Base-by-base conservation (phyloP, 164 flowering plant genomes). In the Dillenia suffruticosa region DNA sequence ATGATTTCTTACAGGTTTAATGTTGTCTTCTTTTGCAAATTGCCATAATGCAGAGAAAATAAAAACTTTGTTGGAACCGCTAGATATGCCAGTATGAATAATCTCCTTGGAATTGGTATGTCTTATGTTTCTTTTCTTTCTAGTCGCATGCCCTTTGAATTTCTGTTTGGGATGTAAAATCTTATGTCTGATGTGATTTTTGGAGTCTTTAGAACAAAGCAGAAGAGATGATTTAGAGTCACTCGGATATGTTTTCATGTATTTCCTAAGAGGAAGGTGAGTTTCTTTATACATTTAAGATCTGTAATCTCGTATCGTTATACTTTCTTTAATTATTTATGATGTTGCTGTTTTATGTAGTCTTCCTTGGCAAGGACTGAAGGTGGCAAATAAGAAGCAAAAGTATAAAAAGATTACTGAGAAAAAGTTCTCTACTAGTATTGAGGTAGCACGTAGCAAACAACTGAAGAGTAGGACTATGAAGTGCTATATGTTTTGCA, bases 361-460 rank as follows among this genome's bases (percentile, higher is more conserved):
- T 71, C 96, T 90, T 79, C 96, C 96, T 16, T 90, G 96, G 97
- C 97, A 91, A 77, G 97, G 97, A 63, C 79, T 89, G 22, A 91
- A 85, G 80, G 97, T 96, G 43, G 97, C 93, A 74, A 91, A 81
- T 52, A 91, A 91, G 76, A 91, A 91, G 58, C 96, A 88, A 68
- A 91, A 91, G 72, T 91, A 91, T 73, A 96, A 89, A 65, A 91
- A 84, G 73, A 91, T 91, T 44, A 91, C 96, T 78, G 97, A 91
- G 59, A 87, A 76, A 69, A 91, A 91, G 72, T 90, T 88, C 62
- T 81, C 90, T 48, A 91, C 97, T 12, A 84, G 96, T n/a, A 87
- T 91, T 65, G 96, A 91, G 91, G 97, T 88, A 69, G 32, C 1
- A 26, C 5, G 3, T 2, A 1, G 32, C 32, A 26, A 26, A 26